Base-by-base conservation (phyloP, 352 stramenopile species). In the Phytophthora boehmeriae region DNA sequence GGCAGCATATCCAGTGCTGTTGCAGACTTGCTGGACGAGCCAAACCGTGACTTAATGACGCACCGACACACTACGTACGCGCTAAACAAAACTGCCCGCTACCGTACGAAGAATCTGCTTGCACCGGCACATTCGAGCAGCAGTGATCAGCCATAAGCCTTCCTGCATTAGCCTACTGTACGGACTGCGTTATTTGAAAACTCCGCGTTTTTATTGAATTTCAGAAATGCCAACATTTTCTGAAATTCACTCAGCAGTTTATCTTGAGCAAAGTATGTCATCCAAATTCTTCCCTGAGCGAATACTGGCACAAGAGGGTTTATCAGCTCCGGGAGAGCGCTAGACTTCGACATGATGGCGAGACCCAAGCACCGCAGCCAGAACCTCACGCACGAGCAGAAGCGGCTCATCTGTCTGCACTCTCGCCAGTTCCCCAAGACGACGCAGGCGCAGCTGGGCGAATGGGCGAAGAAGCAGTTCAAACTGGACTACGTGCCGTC, bases 301-400 rank as follows among this genome's bases (percentile, higher is more conserved):
- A 59, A 63, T 71, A 66, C 9, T n/a, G 25, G 25, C 25, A 30
- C 25, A 30, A 9, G 34, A 39, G 34, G 10, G 34, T 45, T 30
- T 71, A 75, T 66, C 58, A 54, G 49, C 63, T 70, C 45, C 47
- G 53, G 65, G 47, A 72, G 67, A 76, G 63, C 57, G n/a, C 38
- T 8, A 9, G 13, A 8, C 66, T 71, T 19, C 35, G 19, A 13
- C 19, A 2, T 20, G 30, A 44, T 54, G 35, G 22, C 56, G 8
- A 54, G 50, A 42, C 53, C 63, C 20, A 86, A 83, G 59, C 51
- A 75, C 19, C 78, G 78, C 65, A 88, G 75, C 57, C 75, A 75
- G 42, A 94, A 94, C 73, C 78, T 94, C 34, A 94, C 85, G 59
- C 81, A 91, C 63, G 80, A 90, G 59, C 85, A 94, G 70, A 91